Percentiles rank a stretch among this genome's conserved stretches.
Evolutionary conservation across 164 flowering plant species (phyloP).

Genomic region (Litsea cubeba): DNA sequence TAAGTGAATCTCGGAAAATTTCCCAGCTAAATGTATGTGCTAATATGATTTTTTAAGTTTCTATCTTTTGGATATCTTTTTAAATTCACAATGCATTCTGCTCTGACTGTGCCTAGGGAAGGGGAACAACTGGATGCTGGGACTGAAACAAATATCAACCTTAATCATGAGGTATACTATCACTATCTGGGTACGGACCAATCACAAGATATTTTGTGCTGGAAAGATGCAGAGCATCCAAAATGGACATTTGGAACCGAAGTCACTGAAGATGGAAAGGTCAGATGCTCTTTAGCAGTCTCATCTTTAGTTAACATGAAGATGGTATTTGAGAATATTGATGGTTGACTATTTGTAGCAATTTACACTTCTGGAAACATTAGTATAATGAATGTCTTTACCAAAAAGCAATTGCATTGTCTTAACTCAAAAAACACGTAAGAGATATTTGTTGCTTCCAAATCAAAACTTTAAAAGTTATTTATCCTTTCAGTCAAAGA

Average conservation of each 20-base stretch:
- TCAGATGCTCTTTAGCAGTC: slow-evolving; percentile 14
- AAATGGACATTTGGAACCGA: slow-evolving; percentile 39
- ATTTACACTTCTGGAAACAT: background rate
- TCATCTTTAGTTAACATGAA: background rate
- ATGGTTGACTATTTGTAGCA: background rate
- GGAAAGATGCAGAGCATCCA: slow-evolving; percentile 85
- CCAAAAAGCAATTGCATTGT: background rate
- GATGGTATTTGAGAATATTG: background rate
- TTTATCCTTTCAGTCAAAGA: background rate
- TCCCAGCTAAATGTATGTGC: background rate
- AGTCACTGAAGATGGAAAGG: slow-evolving; percentile 96
- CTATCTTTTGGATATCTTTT: background rate
- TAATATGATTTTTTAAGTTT: background rate
- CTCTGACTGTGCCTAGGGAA: slow-evolving; percentile 34
- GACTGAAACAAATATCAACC: slow-evolving; percentile 79
- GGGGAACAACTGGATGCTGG: slow-evolving; percentile 80
- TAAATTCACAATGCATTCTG: slow-evolving; percentile 6
- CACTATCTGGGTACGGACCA: slow-evolving; percentile 89
- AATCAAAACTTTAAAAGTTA: background rate
- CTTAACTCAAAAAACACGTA: background rate
- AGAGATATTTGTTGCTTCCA: background rate
- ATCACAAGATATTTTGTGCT: slow-evolving; percentile 85
- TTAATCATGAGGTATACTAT: slow-evolving; percentile 75
- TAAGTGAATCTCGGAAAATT: slow-evolving; percentile 28
- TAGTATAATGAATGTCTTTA: background rate